Evolutionary conservation across 345 rosid genomes (phyloP).

Genomic region (Microthlaspi erraticum): DNA sequence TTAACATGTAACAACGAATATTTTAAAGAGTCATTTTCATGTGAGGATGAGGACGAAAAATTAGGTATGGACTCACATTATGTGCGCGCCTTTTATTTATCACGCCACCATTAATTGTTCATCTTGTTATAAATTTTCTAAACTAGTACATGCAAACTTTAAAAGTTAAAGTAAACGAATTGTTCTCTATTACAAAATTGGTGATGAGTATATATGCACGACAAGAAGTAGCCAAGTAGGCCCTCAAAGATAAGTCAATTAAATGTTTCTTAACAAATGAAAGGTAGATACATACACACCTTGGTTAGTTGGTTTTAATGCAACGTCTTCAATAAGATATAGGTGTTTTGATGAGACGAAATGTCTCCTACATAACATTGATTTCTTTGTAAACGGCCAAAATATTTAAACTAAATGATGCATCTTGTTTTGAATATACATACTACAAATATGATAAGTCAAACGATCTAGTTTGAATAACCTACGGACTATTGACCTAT

Average conservation of each 20-base stretch:
- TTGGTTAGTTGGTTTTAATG: conserved; percentile 22
- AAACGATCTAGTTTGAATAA: neutral
- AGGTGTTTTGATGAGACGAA: neutral
- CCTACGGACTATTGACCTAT: too few species aligned
- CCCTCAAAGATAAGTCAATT: conserved; percentile 23
- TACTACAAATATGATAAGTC: neutral
- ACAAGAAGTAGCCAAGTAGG: conserved; percentile 16
- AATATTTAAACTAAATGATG: too few species aligned
- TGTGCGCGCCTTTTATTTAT: conserved; percentile 8
- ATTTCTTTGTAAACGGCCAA: neutral
- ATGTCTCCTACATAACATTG: neutral
- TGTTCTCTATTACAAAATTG: neutral
- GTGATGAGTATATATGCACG: conserved; percentile 5
- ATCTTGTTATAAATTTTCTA: conserved; percentile 1
- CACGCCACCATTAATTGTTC: neutral
- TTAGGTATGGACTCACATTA: conserved; percentile 38
- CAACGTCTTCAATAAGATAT: conserved; percentile 29
- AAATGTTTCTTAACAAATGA: conserved; percentile 22
- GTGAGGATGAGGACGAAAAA: neutral
- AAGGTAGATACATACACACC: conserved; percentile 16
- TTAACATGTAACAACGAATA: neutral
- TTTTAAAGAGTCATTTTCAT: conserved; percentile 27
- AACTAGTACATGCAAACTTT: neutral
- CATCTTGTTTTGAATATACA: neutral
- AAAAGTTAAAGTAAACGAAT: neutral